Base-by-base conservation (phyloP, 2,329 filamentous ascomycete genomes). In the Arthroderma sp. region DNA sequence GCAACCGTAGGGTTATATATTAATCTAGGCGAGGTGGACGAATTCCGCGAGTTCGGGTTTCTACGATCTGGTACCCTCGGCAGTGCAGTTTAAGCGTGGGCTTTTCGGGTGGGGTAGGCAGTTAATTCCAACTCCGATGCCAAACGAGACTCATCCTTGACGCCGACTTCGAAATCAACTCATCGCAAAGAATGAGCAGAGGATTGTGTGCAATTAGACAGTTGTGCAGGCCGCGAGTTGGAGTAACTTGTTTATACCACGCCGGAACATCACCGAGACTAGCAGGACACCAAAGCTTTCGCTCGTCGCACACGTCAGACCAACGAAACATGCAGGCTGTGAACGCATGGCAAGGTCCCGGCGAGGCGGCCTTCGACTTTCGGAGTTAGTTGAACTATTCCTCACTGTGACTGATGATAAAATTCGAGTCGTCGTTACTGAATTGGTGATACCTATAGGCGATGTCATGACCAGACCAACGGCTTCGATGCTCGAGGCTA, bases 391-490 rank as follows among this genome's bases (percentile, higher is more conserved):
- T 25, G 33, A 41, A 5, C 13, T 21, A 28, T 41, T n/a, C 2
- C 41, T 25, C 21, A 28, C 6, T 8, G 25, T 21, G 23, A 17
- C 31, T 33, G 5, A 31, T 19, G 35, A 52, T 54, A n/a, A 38
- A 13, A 4, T 9, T 15, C 17, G 25, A 41, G 15, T 31, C 38
- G 43, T 38, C 47, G 4, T 21, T 23, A 17, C 2, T 19, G 33
- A 33, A 28, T 52, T 57, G 19, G 59, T 35, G 19, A 25, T 31
- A 13, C 13, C 9, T 35, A n/a, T 61, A 83, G 80, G 79, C 67
- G 85, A 88, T 67, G 82, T 81, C 4, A 77, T 86, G 67, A 94
- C 89, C 2, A 87, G 84, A 1, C 88, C 88, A 0, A 93, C 87
- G 0, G 70, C 81, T 0, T 81, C 85, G 2, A 96, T 95, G 91